These are phyloP conservation scores for Euryodendron excelsum DNA, from an alignment of 148 eudicot genomes.

Conservation along the genomic window DNA sequence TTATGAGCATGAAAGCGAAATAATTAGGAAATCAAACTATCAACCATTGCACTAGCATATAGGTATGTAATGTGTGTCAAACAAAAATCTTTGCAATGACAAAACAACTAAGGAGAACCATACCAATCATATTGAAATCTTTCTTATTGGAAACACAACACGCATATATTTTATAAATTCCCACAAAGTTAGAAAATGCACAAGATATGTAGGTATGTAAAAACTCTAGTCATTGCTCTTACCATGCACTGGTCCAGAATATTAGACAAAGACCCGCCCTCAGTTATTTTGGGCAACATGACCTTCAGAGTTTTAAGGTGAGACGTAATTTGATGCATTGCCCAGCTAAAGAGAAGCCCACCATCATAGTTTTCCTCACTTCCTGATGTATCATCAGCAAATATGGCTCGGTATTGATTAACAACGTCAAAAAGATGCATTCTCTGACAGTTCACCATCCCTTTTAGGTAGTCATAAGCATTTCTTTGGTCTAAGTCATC, in stretches of 20 bases:
- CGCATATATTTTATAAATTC: neutral
- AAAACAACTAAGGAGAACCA: neutral
- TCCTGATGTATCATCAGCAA: slow-evolving; percentile 96
- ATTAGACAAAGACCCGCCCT: slow-evolving; percentile 94
- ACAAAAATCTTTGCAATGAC: too few relatives aligned
- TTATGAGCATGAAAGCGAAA: neutral
- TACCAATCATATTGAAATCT: neutral
- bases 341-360: slow-evolving; percentile 98
- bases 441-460: slow-evolving; percentile 81
- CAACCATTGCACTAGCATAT: neutral
- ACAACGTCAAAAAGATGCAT: slow-evolving; percentile 96
- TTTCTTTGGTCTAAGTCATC: slow-evolving; percentile 95
- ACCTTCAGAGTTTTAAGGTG: slow-evolving; percentile 74
- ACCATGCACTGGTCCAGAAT: slow-evolving; percentile 97
- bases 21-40: neutral
- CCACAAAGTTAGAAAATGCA: neutral
- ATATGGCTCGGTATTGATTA: slow-evolving; percentile 95
- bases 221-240: slow-evolving; percentile 17
- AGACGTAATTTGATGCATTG: slow-evolving; percentile 88
- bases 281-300: slow-evolving; percentile 94
- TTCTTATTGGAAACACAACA: neutral
- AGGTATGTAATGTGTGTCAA: neutral
- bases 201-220: neutral
- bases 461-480: slow-evolving; percentile 90
- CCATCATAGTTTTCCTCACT: slow-evolving; percentile 97